Conservation (phyloP, 148 eudicot genomes). For the Persicaria tinctoria region DNA sequence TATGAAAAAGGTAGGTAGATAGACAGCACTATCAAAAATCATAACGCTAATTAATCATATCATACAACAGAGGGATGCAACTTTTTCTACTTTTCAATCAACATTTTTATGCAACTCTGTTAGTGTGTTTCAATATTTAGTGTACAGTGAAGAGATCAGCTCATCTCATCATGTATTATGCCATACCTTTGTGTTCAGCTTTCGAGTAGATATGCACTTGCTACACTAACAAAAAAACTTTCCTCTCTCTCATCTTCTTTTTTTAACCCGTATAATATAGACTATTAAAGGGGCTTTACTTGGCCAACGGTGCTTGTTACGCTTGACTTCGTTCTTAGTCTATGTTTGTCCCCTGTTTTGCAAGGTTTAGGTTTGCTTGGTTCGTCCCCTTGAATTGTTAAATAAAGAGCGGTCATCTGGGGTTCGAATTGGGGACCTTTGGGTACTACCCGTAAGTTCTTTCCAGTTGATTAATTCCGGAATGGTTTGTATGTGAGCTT, state of each 20-base stretch:
- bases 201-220: slow-evolving; percentile 5
- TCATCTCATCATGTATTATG: background rate
- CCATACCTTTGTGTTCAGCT: background rate
- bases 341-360: too few species aligned
- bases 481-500: too few species aligned
- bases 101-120: background rate
- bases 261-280: too few species aligned
- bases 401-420: too few species aligned
- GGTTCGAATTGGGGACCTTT: too few species aligned
- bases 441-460: too few species aligned
- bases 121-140: background rate
- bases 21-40: background rate
- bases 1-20: background rate
- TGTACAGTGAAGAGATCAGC: background rate
- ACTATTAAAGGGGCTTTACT: background rate
- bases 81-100: background rate
- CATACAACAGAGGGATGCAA: background rate
- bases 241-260: background rate
- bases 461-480: too few species aligned
- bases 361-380: too few species aligned
- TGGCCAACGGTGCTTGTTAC: too few species aligned
- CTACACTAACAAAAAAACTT: background rate
- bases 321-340: too few species aligned
- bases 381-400: too few species aligned
- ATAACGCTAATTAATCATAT: background rate